phyloP scores from a whole-genome alignment of 805 yeast genomes.

The Barnettozyma californica region DNA sequence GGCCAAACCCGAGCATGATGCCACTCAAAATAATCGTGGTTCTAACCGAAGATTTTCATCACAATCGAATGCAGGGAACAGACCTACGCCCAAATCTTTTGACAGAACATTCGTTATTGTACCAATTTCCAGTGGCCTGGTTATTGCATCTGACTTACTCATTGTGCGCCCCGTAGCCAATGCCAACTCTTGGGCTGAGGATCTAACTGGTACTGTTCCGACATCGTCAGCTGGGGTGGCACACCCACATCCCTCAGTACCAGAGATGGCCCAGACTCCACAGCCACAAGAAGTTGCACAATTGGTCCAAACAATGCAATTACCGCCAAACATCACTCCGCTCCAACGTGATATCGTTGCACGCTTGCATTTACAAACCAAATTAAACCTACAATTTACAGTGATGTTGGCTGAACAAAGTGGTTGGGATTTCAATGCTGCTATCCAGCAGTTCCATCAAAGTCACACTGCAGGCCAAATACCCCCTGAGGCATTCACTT shows the following conservation, averaged over 20 bases:
- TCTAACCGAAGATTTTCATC: background rate
- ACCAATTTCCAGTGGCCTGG: conserved; percentile 61
- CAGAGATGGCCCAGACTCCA: conserved; percentile 5
- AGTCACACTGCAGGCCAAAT: conserved; percentile 34
- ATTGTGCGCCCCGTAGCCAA: conserved; percentile 58
- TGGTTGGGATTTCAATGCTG: conserved; percentile 70
- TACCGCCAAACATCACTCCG: conserved; percentile 25
- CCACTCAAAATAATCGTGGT: conserved; percentile 15
- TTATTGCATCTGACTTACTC: conserved; percentile 85
- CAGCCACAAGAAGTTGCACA: conserved; percentile 8
- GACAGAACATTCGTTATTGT: conserved; percentile 81
- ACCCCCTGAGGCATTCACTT: conserved; percentile 26
- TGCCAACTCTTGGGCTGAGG: conserved; percentile 48
- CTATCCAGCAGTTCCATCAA: conserved; percentile 64
- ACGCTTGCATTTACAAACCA: conserved; percentile 65
- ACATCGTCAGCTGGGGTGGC: conserved; percentile 12
- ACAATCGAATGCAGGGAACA: conserved; percentile 15
- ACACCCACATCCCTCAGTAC: conserved; percentile 13
- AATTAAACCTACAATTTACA: conserved; percentile 73
- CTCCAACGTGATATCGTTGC: conserved; percentile 64
- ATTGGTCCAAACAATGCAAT: conserved; percentile 28
- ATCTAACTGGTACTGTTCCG: background rate
- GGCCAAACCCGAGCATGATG: conserved; percentile 44
- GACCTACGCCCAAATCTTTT: conserved; percentile 62
- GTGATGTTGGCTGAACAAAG: conserved; percentile 84